These are phyloP conservation scores for Thermomyces lanuginosus DNA, from an alignment of 2,329 filamentous ascomycete species.

Conservation along the genomic window DNA sequence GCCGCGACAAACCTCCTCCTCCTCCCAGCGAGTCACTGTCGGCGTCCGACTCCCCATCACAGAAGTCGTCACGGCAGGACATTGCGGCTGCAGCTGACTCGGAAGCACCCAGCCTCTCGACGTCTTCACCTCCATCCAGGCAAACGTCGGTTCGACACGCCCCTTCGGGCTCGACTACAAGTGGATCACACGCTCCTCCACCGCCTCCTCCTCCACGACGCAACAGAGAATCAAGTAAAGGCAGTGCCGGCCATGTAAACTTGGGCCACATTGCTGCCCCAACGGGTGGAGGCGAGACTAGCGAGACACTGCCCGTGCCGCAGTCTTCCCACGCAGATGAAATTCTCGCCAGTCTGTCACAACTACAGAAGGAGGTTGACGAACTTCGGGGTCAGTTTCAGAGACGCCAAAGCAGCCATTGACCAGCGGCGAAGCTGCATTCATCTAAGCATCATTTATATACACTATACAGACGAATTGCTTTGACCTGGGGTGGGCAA, in stretches of 20 bases:
- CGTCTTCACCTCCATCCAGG: conserved; percentile 9
- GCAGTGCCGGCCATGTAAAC: conserved; percentile 17
- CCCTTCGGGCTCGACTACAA: conserved; percentile 11
- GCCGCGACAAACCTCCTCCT: conserved; percentile 13
- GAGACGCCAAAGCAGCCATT: conserved; percentile 16
- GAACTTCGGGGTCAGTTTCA: conserved; percentile 30
- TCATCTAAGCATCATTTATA: too few relatives aligned
- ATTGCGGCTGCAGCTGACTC: not conserved
- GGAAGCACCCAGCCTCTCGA: conserved; percentile 9
- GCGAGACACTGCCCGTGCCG: conserved; percentile 18
- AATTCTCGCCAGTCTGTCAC: conserved; percentile 56
- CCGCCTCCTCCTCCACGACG: conserved; percentile 33
- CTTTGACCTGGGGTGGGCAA: too few relatives aligned
- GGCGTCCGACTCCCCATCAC: conserved; percentile 7
- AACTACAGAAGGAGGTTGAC: conserved; percentile 61
- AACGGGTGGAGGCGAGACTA: conserved; percentile 11
- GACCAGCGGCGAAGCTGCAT: conserved; percentile 2
- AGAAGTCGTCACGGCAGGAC: conserved; percentile 4
- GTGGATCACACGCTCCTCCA: conserved; percentile 20
- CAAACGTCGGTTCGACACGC: conserved; percentile 16
- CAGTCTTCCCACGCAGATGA: conserved; percentile 30
- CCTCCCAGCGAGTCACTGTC: conserved; percentile 4
- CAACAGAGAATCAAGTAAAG: conserved; percentile 26
- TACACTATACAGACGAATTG: too few relatives aligned
- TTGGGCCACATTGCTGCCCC: conserved; percentile 7